Percentiles rank a stretch among this genome's conserved stretches.
These are phyloP conservation scores for Pseudozyma hubeiensis DNA, from an alignment of 1,284 basidiomycete species.

Conservation along the genomic window DNA sequence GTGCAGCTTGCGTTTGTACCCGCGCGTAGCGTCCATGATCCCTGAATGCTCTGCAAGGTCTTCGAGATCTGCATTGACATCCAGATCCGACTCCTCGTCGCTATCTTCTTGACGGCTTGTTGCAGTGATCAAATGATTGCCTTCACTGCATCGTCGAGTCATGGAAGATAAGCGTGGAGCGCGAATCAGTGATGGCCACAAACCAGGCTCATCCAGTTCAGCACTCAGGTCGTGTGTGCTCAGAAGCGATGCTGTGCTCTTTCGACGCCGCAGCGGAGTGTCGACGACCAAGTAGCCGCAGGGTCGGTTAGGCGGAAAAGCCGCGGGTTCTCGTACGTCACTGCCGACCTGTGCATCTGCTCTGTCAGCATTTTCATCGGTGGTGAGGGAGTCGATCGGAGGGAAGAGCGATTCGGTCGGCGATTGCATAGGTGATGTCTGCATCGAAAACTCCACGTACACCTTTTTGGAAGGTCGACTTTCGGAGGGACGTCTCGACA, in stretches of 20 bases:
- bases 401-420: constrained; percentile 78
- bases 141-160: constrained; percentile 8
- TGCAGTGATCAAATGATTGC: neutral
- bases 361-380: constrained; percentile 9
- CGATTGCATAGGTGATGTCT: constrained; percentile 73
- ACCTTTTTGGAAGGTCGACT: constrained; percentile 17
- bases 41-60: constrained; percentile 50
- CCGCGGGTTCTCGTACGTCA: constrained; percentile 9
- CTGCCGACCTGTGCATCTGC: constrained; percentile 70
- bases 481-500: constrained; percentile 12
- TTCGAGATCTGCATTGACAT: constrained; percentile 38
- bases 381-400: constrained; percentile 68
- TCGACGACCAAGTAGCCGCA: constrained; percentile 71
- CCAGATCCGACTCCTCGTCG: constrained; percentile 51
- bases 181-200: constrained; percentile 32
- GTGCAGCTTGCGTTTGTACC: constrained; percentile 44
- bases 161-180: constrained; percentile 43
- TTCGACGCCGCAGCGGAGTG: constrained; percentile 35
- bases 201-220: constrained; percentile 36
- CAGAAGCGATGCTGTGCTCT: constrained; percentile 23
- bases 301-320: neutral
- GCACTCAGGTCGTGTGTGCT: constrained; percentile 11
- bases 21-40: constrained; percentile 33
- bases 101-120: constrained; percentile 5
- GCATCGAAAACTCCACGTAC: constrained; percentile 51